Conservation (phyloP, 352 stramenopile species). For the Lagenidium sp. region DNA sequence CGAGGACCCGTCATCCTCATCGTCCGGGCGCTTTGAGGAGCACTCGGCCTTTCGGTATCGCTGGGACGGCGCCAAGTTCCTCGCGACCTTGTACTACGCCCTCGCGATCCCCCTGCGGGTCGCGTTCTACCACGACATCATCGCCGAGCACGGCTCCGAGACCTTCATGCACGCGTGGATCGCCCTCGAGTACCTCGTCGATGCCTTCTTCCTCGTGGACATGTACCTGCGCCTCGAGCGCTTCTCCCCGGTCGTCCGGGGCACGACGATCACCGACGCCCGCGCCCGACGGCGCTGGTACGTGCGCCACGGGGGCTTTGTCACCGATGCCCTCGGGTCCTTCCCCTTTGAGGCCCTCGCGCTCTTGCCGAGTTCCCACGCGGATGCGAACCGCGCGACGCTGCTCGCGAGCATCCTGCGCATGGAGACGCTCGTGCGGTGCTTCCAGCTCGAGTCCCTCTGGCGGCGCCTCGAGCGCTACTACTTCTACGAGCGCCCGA, state of each 20-base stretch:
- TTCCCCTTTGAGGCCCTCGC: conserved; percentile 16
- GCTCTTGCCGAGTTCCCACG: conserved; percentile 10
- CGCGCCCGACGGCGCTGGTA: conserved; percentile 10
- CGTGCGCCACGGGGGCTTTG: conserved; percentile 12
- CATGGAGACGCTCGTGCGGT: conserved; percentile 16
- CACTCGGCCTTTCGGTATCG: conserved; percentile 16
- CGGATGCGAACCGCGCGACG: conserved; percentile 1
- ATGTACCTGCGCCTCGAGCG: conserved; percentile 16
- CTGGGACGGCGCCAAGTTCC: conserved; percentile 20
- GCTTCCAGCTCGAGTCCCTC: conserved; percentile 18
- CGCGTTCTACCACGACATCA: conserved; percentile 19
- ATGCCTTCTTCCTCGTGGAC: conserved; percentile 18
- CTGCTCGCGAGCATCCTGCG: conserved; percentile 11
- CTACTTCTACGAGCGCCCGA: no score
- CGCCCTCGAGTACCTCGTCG: conserved; percentile 17
- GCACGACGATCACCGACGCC: conserved; percentile 3
- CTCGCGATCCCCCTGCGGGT: conserved; percentile 17
- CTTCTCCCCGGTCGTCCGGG: conserved; percentile 14
- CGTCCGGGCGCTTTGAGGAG: conserved; percentile 7
- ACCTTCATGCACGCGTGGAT: conserved; percentile 15
- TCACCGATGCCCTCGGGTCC: conserved; percentile 14
- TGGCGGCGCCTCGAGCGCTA: conserved; percentile 18
- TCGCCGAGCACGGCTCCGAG: no score
- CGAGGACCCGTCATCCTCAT: no score
- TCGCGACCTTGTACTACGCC: conserved; percentile 18